These are phyloP conservation scores for Stenocarpella maydis DNA, from an alignment of 2,329 filamentous ascomycete species.

Conservation along the genomic window DNA sequence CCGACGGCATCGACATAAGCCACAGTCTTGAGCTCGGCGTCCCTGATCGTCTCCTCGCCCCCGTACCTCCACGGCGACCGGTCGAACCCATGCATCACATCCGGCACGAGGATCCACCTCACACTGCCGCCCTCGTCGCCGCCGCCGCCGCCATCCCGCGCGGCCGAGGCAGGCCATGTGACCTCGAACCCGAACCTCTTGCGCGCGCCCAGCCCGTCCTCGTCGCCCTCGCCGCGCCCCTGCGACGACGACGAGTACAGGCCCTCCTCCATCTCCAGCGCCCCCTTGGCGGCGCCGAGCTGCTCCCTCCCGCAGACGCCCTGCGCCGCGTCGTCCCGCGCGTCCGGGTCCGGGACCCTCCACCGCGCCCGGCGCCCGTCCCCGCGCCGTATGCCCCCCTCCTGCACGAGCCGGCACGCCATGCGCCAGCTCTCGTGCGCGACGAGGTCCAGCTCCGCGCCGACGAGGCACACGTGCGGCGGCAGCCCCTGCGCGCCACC, in stretches of 20 bases:
- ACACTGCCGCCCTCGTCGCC: conserved; percentile 31
- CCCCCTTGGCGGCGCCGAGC: conserved; percentile 39
- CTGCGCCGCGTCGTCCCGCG: conserved; percentile 21
- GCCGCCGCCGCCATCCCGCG: conserved; percentile 32
- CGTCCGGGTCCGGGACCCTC: conserved; percentile 35
- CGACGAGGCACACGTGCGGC: conserved; percentile 52
- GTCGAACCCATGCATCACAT: conserved; percentile 45
- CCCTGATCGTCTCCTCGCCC: conserved; percentile 31
- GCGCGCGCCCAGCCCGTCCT: conserved; percentile 11
- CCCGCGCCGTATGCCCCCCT: conserved; percentile 42
- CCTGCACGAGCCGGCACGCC: conserved; percentile 45
- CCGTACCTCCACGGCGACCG: conserved; percentile 32
- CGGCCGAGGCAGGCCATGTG: background rate
- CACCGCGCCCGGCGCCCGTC: conserved; percentile 42
- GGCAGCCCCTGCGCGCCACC: conserved; percentile 44
- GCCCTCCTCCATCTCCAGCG: conserved; percentile 37
- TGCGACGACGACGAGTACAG: conserved; percentile 24
- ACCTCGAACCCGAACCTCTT: conserved; percentile 43
- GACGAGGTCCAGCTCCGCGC: conserved; percentile 55
- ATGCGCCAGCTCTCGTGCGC: conserved; percentile 52
- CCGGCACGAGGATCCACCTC: conserved; percentile 46
- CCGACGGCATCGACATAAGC: conserved; percentile 32
- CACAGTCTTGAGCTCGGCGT: conserved; percentile 38
- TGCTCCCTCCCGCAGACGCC: conserved; percentile 32
- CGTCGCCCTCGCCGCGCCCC: conserved; percentile 37